phyloP scores from a whole-genome alignment of 148 eudicot species.

The Simmondsia chinensis region DNA sequence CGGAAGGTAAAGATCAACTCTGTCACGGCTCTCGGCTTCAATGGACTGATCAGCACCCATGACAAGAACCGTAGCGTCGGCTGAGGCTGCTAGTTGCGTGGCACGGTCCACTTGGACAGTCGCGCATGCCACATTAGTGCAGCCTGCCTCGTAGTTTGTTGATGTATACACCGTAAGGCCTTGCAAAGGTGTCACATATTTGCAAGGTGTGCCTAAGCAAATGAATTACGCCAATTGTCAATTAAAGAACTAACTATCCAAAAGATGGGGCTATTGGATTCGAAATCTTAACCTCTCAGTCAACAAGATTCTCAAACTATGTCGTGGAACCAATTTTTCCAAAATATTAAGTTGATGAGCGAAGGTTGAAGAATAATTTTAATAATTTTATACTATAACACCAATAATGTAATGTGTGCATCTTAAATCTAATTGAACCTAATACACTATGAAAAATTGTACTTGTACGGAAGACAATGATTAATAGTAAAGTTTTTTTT shows the following conservation, averaged over 20 bases:
- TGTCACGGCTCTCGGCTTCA: conserved; percentile 54
- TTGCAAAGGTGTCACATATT: conserved; percentile 58
- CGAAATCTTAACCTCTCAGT: no score
- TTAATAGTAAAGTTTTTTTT: no score
- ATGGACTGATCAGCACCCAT: conserved; percentile 69
- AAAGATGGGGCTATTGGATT: not conserved
- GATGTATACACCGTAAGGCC: conserved; percentile 47
- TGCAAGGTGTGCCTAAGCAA: conserved; percentile 56
- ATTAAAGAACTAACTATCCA: not conserved
- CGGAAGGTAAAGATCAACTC: conserved; percentile 48
- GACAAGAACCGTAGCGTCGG: conserved; percentile 55
- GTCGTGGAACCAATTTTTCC: no score
- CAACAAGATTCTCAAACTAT: no score
- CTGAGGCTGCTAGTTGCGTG: conserved; percentile 37
- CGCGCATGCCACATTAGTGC: conserved; percentile 39
- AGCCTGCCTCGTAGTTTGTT: conserved; percentile 50
- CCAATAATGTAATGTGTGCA: no score
- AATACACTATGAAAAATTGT: no score
- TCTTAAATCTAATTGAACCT: no score
- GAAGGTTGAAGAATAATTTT: no score
- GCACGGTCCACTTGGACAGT: conserved; percentile 45
- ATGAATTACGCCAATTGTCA: not conserved
- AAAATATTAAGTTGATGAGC: no score
- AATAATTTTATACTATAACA: no score
- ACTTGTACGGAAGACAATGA: no score